Conservation (phyloP, 1,284 basidiomycete species). For the Puccinia polysora region DNA sequence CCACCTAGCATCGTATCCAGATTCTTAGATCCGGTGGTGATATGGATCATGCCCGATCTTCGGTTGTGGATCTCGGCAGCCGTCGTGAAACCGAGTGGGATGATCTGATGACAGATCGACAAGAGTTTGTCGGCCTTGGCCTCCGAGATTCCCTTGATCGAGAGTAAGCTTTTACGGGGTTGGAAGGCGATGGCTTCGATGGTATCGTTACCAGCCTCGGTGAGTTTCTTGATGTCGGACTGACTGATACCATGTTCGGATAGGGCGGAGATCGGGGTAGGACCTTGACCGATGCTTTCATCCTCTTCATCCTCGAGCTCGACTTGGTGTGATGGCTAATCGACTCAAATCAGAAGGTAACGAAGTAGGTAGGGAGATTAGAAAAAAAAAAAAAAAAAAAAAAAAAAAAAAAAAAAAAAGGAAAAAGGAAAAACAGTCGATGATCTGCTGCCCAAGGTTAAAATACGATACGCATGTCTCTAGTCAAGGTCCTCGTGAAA, state of each 20-base stretch:
- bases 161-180: conserved; percentile 84
- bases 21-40: conserved; percentile 94
- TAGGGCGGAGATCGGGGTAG: conserved; percentile 28
- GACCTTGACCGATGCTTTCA: conserved; percentile 16
- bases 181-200: conserved; percentile 96
- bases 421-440: too few species aligned
- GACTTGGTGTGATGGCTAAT: conserved; percentile 30
- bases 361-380: too few species aligned
- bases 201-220: conserved; percentile 88
- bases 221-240: conserved; percentile 91
- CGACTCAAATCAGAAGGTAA: too few species aligned
- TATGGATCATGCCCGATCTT: conserved; percentile 91
- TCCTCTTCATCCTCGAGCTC: conserved; percentile 33
- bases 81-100: conserved; percentile 96
- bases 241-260: conserved; percentile 80
- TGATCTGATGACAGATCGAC: conserved; percentile 79
- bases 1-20: conserved; percentile 93
- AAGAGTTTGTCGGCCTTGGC: conserved; percentile 97
- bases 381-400: too few species aligned
- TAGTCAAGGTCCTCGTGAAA: too few species aligned
- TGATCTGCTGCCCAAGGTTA: too few species aligned
- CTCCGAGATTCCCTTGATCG: conserved; percentile 96
- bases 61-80: conserved; percentile 95
- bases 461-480: too few species aligned
- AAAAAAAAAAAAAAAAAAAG: too few species aligned